These are phyloP conservation scores for Chlamydomonas sp. DNA, from an alignment of 139 green algal genomes.

Conservation along the genomic window DNA sequence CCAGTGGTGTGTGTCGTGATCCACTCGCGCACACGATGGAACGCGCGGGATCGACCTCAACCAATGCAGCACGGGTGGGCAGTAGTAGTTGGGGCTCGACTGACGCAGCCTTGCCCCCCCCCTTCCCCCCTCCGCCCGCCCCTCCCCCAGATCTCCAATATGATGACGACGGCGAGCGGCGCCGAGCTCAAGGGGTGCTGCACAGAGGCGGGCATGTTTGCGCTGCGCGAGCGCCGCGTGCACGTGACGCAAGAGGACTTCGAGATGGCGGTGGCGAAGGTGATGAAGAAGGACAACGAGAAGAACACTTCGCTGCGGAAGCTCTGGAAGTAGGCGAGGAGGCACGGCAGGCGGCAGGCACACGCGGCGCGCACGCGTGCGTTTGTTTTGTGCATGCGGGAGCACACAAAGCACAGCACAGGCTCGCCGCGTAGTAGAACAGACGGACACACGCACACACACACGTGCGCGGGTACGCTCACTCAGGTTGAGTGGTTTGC, in stretches of 20 bases:
- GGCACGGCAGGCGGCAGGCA: not conserved
- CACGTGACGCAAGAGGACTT: constrained; percentile 99
- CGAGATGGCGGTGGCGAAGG: constrained; percentile 98
- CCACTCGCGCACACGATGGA: too few relatives aligned
- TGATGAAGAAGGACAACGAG: constrained; percentile 74
- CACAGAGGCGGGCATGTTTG: constrained; percentile 99
- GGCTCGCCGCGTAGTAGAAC: not conserved
- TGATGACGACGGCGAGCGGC: constrained; percentile 82
- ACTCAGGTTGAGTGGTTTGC: too few relatives aligned
- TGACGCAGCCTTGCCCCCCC: too few relatives aligned
- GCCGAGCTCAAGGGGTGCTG: constrained; percentile 96
- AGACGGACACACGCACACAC: too few relatives aligned
- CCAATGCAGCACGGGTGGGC: too few relatives aligned
- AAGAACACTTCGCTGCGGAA: constrained; percentile 95
- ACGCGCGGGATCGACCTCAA: too few relatives aligned
- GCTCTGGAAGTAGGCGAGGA: constrained; percentile 78
- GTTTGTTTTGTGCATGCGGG: not conserved
- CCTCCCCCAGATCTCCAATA: constrained; percentile 73
- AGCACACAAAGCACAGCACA: not conserved
- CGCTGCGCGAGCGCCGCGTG: constrained; percentile 88
- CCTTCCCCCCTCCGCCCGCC: too few relatives aligned
- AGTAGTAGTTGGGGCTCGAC: too few relatives aligned
- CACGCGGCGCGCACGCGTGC: not conserved
- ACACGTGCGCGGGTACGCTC: not conserved
- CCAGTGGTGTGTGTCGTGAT: too few relatives aligned